Base-by-base conservation (phyloP, 202 grass and related monocot species). In the Schoenoplectus triqueter region DNA sequence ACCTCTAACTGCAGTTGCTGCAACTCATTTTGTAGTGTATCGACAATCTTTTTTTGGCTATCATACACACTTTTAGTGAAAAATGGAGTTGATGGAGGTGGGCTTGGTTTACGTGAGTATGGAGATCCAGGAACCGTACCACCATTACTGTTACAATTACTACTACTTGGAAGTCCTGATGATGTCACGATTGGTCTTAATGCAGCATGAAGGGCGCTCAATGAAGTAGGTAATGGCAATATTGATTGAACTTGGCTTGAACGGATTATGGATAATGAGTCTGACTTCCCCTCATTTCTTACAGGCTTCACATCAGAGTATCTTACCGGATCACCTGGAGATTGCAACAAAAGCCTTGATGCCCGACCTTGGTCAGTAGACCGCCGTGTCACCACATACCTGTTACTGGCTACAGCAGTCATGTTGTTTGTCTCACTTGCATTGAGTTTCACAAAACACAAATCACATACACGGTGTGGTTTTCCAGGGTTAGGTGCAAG, bases 401-500 rank as follows among this genome's bases (percentile, higher is more conserved):
- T 91, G 63, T 70, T 80, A 87, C 64, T 56, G 57, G 64, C 66
- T 18, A 66, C 81, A 61, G 75, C 62, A 72, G 46, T 76, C 15
- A 46, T 85, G 54, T 15, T 81, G 54, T 73, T 86, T 5, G 84
- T 76, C 64, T 97, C 95, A 71, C 87, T 87, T 46, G 89, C 86
- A 87, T 97, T 93, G 18, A 97, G 88, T 85, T 97, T 97, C 52
- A 84, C 84, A 71, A 87, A 97, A 83, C 95, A 97, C 75, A 90
- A 94, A 88, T 97, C 92, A 0, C 95, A 97, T 47, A 97, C 95
- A 7, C 95, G 92, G 55, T 97, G 95, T 67, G 95, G 92, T 86
- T 97, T 97, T 31, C 95, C 88, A 70, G 95, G 95, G 82, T 89
- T 92, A 39, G 95, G 91, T 42, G 95, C 95, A 81, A 97, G 84